Percentiles rank a stretch among this genome's conserved stretches.
Evolutionary conservation across 1,139 yeast genomes (phyloP).

Genomic region (Scheffersomyces illinoinensis): DNA sequence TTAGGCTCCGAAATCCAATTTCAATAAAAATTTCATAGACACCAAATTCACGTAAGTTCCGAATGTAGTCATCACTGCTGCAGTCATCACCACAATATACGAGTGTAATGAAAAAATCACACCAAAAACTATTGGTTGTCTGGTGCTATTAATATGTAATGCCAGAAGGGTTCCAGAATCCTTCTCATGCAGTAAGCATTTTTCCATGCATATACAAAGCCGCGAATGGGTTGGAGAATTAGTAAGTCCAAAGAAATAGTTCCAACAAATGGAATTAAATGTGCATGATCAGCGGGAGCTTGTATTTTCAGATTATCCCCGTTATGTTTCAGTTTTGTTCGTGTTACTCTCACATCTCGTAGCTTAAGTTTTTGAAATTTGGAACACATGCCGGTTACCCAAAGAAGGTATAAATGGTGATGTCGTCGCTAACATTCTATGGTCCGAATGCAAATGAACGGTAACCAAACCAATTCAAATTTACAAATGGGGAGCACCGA

Average conservation of each 20-base stretch:
- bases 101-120: neutral
- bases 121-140: too few relatives aligned
- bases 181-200: neutral
- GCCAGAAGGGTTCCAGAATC: neutral
- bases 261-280: neutral
- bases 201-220: neutral
- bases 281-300: neutral
- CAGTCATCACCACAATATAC: neutral
- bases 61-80: neutral
- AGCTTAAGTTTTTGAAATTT: too few relatives aligned
- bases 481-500: neutral
- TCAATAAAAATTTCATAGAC: neutral
- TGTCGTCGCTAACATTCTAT: neutral
- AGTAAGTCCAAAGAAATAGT: neutral
- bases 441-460: neutral
- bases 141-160: neutral
- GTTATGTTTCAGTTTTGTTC: neutral
- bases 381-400: neutral
- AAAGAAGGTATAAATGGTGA: neutral
- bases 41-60: neutral
- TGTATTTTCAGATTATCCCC: neutral
- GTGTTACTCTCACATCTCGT: neutral
- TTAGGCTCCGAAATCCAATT: neutral
- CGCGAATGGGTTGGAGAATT: neutral
- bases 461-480: neutral